Base-by-base conservation (phyloP, 768 basidiomycete genomes). In the Leccinum rimulosum region DNA sequence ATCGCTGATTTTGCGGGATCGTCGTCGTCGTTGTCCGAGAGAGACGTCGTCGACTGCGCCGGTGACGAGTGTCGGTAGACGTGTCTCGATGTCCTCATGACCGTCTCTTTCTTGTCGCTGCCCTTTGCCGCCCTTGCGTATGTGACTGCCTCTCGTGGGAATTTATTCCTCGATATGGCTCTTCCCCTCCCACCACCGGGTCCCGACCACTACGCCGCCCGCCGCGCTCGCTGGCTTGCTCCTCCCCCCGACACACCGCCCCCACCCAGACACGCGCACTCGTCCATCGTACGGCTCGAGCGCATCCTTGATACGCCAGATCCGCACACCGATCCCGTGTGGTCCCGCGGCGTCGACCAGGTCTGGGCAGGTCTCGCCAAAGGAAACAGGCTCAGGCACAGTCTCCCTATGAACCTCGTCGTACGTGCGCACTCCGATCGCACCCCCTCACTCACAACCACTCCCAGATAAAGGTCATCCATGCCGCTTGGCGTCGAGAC, bases 401-500 rank as follows among this genome's bases (percentile, higher is more conserved):
- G 76, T 28, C 71, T 93, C n/a, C 88, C 91, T 2, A 76, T 93
- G 75, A 65, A 63, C 53, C 68, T 85, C 54, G 80, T 89, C 47
- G 89, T 91, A 73, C 62, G 88, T 79, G 1, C 47, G 52, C 19
- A 10, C 3, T 52, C 49, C 47, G 27, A 25, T 35, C 14, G 7
- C 35, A 17, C 36, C 17, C 22, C 53, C 47, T 33, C 50, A 47
- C 50, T 54, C 55, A 33, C 49, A 55, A 64, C 40, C 43, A 57
- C 43, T 54, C 53, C 56, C 72, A 93, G 90, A 81, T 91, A 66
- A 87, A 87, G 67, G 79, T 93, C 59, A 72, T 91, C 49, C 82
- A 89, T 65, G 82, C 86, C 35, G 85, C 86, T 36, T 93, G 91
- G 91, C 71, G 88, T 50, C 83, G 83, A 53, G 89, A 93, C 60